Conservation (phyloP, 176 grass and related monocot species). For the Bromus sterilis region DNA sequence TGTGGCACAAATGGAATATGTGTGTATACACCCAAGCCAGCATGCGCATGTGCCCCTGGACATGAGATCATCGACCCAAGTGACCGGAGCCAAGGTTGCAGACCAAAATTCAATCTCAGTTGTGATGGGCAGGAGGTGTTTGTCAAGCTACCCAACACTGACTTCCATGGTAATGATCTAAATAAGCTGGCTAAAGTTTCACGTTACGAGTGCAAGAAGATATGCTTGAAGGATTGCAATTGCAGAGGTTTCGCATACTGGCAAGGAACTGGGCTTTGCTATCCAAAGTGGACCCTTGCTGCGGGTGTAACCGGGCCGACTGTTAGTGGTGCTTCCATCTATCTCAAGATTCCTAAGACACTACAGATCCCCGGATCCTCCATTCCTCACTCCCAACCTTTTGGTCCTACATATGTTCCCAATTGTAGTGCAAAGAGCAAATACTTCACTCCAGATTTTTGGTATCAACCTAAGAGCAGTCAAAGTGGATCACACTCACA, state of each 20-base stretch:
- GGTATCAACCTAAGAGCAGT: background rate
- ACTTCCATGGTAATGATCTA: slow-evolving; percentile 17
- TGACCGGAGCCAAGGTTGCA: slow-evolving; percentile 47
- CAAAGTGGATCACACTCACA: background rate
- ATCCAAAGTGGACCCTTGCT: slow-evolving; percentile 18
- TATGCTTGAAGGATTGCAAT: slow-evolving; percentile 24
- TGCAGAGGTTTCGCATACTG: slow-evolving; percentile 27
- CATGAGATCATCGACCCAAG: slow-evolving; percentile 31
- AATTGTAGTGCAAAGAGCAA: background rate
- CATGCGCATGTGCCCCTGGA: slow-evolving; percentile 37
- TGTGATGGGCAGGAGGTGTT: slow-evolving; percentile 10
- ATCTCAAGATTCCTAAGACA: slow-evolving; percentile 17
- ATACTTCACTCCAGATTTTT: background rate
- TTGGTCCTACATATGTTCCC: slow-evolving; percentile 13
- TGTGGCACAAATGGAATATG: slow-evolving; percentile 60
- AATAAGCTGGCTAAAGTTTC: background rate
- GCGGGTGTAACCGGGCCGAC: background rate
- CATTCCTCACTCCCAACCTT: slow-evolving; percentile 12
- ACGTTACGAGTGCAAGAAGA: background rate
- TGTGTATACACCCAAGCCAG: slow-evolving; percentile 14
- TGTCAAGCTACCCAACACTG: slow-evolving; percentile 5
- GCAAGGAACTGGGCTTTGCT: slow-evolving; percentile 29
- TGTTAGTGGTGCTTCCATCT: background rate
- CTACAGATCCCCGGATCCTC: background rate
- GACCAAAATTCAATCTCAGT: slow-evolving; percentile 4